Evolutionary conservation across 805 yeast genomes (phyloP), one percentile per base, ranked within the genome.

Genomic region (Lipomyces starkeyi): DNA sequence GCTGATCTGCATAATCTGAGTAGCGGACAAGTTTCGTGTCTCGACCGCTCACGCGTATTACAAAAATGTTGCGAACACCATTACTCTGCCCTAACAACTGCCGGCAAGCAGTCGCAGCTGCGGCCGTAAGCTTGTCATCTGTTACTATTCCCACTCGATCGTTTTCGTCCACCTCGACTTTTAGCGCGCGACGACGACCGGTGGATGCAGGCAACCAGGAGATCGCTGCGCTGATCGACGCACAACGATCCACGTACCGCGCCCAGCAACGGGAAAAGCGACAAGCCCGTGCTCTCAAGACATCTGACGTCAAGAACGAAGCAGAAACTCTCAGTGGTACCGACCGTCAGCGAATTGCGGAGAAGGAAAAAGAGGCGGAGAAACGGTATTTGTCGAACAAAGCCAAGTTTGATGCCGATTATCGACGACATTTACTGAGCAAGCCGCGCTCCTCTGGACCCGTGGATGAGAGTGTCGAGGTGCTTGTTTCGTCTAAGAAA

Each of bases 401-500:
- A n/a, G 49, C 49, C 20, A 43, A 43, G 9, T 43, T 43, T 17
- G 49, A 43, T 7, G 25, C 5, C 34, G 56, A 53, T 29, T 25
- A 53, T 11, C 56, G 56, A 11, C 56, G 56, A 29, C 56, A 53
- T 17, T 5, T 53, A 8, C 40, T 49, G 27, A 29, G 49, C 25
- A 59, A 59, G 37, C 56, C 62, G 17, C 56, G 57, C 20, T n/a
- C 47, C 11, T 58, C 67, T 9, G 66, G 69, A 2, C 63, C 57
- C n/a, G 58, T 47, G 29, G 65, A 61, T 22, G 5, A 14, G 53
- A 8, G 25, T 14, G 67, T 63, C 52, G 61, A 59, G 52, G 63
- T 53, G 49, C 63, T 65, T 34, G 72, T 67, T 11, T 52, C 22
- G 14, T 49, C 69, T 20, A 29, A 37, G 37, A 56, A 62, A 7